These are phyloP conservation scores for Eucalyptus regnans DNA, from an alignment of 345 rosid genomes.

Conservation along the genomic window DNA sequence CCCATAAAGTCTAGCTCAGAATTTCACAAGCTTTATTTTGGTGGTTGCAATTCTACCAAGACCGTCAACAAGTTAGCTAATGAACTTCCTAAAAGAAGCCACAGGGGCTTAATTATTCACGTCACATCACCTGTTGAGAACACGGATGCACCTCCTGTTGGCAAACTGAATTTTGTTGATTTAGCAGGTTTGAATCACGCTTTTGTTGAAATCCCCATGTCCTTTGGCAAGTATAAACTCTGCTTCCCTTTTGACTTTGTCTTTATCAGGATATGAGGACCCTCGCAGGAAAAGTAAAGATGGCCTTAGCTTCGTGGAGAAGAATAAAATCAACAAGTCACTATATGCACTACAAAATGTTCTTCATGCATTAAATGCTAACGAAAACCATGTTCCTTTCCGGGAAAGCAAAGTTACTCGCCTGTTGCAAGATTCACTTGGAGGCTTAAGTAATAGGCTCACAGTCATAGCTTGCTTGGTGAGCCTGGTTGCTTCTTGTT, in stretches of 20 bases:
- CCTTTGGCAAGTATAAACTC: neutral
- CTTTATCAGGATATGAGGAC: conserved; percentile 56
- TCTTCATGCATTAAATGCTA: conserved; percentile 45
- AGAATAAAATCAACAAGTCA: conserved; percentile 40
- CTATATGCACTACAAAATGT: conserved; percentile 67
- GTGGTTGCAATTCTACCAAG: conserved; percentile 9
- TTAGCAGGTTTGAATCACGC: conserved; percentile 37
- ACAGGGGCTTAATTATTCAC: conserved; percentile 49
- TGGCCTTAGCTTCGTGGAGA: conserved; percentile 25
- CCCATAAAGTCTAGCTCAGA: conserved; percentile 39
- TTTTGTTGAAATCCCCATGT: neutral
- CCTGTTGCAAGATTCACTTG: conserved; percentile 60
- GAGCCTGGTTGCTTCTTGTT: neutral
- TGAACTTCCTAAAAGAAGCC: conserved; percentile 25
- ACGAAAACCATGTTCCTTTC: conserved; percentile 57
- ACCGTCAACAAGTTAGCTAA: conserved; percentile 6
- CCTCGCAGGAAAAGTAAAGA: conserved; percentile 28
- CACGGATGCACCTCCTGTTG: neutral
- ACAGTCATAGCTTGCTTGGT: conserved; percentile 71
- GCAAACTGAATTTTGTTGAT: conserved; percentile 72
- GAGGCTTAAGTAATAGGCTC: conserved; percentile 24
- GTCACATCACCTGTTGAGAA: conserved; percentile 2
- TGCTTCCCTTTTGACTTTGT: neutral
- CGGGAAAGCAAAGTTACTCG: conserved; percentile 72
- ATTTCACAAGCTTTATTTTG: conserved; percentile 31